These are phyloP conservation scores for Xylaria flabelliformis DNA, from an alignment of 495 filamentous ascomycete genomes.

Conservation along the genomic window DNA sequence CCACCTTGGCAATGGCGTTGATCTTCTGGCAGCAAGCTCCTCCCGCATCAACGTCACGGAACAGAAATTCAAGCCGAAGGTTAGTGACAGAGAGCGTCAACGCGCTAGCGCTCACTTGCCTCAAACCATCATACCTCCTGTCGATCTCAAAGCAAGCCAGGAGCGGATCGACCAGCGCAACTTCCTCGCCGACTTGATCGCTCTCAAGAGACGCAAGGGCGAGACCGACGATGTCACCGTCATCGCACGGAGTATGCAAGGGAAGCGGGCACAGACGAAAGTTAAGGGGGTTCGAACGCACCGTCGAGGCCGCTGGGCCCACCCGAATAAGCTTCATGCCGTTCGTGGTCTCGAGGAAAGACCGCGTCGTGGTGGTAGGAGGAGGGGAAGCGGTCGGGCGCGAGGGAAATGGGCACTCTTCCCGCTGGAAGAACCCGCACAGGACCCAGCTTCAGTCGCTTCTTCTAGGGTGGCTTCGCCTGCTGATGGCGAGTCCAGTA, in stretches of 20 bases:
- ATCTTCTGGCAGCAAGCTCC: conserved; percentile 67
- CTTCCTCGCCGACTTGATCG: conserved; percentile 53
- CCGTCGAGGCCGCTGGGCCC: conserved; percentile 35
- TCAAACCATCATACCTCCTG: conserved; percentile 29
- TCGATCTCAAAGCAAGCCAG: conserved; percentile 30
- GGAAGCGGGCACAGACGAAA: conserved; percentile 43
- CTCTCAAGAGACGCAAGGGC: conserved; percentile 59
- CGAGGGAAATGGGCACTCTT: conserved; percentile 26
- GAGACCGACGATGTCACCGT: conserved; percentile 62
- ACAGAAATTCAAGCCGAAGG: conserved; percentile 40
- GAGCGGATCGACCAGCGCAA: conserved; percentile 49
- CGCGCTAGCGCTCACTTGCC: conserved; percentile 19
- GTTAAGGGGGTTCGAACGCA: conserved; percentile 35
- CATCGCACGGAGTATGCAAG: conserved; percentile 45
- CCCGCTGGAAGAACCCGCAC: conserved; percentile 28
- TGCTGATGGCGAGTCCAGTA: conserved; percentile 5
- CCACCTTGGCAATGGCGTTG: conserved; percentile 56
- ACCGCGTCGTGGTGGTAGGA: conserved; percentile 29
- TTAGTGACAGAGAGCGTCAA: conserved; percentile 14
- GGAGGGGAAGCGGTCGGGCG: conserved; percentile 25
- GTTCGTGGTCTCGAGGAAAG: conserved; percentile 13
- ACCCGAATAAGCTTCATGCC: conserved; percentile 25
- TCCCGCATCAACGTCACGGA: conserved; percentile 52
- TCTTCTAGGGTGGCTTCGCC: neutral
- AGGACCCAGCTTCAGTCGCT: conserved; percentile 14